Conservation (phyloP, 176 grass and related monocot species). For the Chrysopogon serrulatus region DNA sequence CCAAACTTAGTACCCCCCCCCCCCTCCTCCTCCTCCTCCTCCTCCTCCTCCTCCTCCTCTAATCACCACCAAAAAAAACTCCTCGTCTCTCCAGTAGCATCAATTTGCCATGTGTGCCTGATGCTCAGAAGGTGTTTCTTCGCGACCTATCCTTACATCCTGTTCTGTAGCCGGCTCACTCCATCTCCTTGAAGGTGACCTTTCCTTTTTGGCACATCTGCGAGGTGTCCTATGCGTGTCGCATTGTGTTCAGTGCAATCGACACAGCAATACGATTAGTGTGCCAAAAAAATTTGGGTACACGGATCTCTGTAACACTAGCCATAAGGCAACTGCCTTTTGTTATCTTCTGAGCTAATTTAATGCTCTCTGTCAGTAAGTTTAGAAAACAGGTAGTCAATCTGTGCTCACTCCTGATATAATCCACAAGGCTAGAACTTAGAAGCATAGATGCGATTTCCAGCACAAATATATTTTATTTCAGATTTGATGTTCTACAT, state of each 20-base stretch:
- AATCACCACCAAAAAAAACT: too few relatives aligned
- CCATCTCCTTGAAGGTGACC: neutral
- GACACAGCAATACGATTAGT: neutral
- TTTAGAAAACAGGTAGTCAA: neutral
- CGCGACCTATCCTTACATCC: too few relatives aligned
- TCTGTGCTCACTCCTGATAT: neutral
- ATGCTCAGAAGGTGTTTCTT: neutral
- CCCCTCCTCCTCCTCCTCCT: too few relatives aligned
- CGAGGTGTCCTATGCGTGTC: neutral
- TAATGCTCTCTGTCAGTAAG: neutral
- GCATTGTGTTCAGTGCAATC: neutral
- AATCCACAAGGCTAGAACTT: neutral
- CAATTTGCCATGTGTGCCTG: neutral
- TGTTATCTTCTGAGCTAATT: neutral
- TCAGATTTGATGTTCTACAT: neutral
- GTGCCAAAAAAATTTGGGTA: neutral
- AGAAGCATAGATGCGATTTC: neutral
- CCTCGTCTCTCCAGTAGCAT: neutral
- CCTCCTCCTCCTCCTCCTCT: too few relatives aligned
- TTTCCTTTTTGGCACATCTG: neutral
- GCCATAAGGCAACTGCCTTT: neutral
- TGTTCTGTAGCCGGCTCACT: neutral
- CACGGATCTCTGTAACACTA: neutral
- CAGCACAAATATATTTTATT: neutral
- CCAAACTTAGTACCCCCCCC: too few relatives aligned